Conservation (phyloP, 1,284 basidiomycete species). For the Cryptococcus maquisensis region DNA sequence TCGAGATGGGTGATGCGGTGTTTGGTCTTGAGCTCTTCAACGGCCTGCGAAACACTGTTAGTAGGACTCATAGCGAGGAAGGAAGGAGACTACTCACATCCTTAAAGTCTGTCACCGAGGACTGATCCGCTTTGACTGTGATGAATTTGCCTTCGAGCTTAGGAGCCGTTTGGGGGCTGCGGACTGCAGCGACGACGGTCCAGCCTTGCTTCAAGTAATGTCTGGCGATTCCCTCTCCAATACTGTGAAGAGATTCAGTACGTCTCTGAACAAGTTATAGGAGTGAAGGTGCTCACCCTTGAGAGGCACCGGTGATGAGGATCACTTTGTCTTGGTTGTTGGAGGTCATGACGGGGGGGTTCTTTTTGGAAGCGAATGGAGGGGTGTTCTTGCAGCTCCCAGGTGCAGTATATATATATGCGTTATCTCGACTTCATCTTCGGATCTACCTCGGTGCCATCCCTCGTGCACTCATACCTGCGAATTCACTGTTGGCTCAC, state of each 20-base stretch:
- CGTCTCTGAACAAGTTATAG: neutral
- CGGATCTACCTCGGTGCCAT: too few relatives aligned
- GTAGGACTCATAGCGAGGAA: too few relatives aligned
- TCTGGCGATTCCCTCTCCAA: slow-evolving; percentile 15
- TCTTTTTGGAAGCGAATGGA: too few relatives aligned
- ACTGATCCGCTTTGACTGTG: neutral
- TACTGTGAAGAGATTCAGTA: slow-evolving; percentile 11
- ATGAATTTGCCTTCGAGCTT: slow-evolving; percentile 2
- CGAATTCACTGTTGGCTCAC: too few relatives aligned
- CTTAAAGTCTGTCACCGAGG: neutral
- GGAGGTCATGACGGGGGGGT: neutral
- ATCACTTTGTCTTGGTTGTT: slow-evolving; percentile 1
- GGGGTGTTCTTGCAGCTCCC: too few relatives aligned
- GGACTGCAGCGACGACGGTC: slow-evolving; percentile 15
- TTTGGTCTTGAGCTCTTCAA: slow-evolving; percentile 12
- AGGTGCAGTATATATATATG: neutral
- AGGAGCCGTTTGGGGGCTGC: slow-evolving; percentile 8
- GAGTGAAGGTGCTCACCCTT: slow-evolving; percentile 3
- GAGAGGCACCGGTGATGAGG: slow-evolving; percentile 10
- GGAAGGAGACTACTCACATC: neutral
- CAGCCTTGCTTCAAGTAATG: slow-evolving; percentile 10
- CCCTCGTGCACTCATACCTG: too few relatives aligned
- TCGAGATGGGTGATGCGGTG: slow-evolving; percentile 15
- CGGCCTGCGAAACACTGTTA: slow-evolving; percentile 5
- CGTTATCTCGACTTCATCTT: too few relatives aligned